phyloP scores from a whole-genome alignment of 2,329 filamentous ascomycete species.

The Fusarium oxysporum region DNA sequence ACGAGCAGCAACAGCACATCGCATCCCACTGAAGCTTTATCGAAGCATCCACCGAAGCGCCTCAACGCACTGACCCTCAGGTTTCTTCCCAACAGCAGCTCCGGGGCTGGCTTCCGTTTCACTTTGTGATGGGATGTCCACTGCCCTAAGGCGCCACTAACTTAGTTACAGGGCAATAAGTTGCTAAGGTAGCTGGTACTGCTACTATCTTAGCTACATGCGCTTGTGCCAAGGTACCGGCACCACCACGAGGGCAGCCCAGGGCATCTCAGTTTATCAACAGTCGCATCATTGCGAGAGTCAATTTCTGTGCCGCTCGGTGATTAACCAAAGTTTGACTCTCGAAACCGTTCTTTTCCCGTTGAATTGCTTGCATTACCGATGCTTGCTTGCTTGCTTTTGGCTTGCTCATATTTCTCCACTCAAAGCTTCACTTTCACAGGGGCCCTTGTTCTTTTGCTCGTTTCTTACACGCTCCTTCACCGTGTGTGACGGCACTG shows the following conservation, averaged over 20 bases:
- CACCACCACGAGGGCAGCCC: slow-evolving; percentile 25
- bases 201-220: slow-evolving; percentile 14
- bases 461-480: slow-evolving; percentile 39
- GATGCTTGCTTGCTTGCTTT: slow-evolving; percentile 30
- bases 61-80: slow-evolving; percentile 35
- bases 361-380: slow-evolving; percentile 41
- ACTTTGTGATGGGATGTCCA: slow-evolving; percentile 19
- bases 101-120: slow-evolving; percentile 12
- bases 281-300: slow-evolving; percentile 18
- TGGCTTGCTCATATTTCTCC: slow-evolving; percentile 33
- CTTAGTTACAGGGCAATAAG: not conserved
- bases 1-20: slow-evolving; percentile 30
- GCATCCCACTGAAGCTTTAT: slow-evolving; percentile 38
- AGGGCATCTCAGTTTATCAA: slow-evolving; percentile 9
- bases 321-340: slow-evolving; percentile 8
- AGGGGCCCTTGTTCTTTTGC: slow-evolving; percentile 28
- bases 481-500: slow-evolving; percentile 46
- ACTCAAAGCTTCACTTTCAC: slow-evolving; percentile 25
- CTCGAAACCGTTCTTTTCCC: slow-evolving; percentile 10
- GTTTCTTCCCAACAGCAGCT: slow-evolving; percentile 25
- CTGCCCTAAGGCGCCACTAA: slow-evolving; percentile 32
- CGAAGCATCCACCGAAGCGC: slow-evolving; percentile 41
- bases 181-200: slow-evolving; percentile 5
- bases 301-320: slow-evolving; percentile 6
- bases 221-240: slow-evolving; percentile 34